Evolutionary conservation across 2,329 filamentous ascomycete genomes (phyloP), one percentile per base, ranked within the genome.

Genomic region (Coniochaeta prunicola): DNA sequence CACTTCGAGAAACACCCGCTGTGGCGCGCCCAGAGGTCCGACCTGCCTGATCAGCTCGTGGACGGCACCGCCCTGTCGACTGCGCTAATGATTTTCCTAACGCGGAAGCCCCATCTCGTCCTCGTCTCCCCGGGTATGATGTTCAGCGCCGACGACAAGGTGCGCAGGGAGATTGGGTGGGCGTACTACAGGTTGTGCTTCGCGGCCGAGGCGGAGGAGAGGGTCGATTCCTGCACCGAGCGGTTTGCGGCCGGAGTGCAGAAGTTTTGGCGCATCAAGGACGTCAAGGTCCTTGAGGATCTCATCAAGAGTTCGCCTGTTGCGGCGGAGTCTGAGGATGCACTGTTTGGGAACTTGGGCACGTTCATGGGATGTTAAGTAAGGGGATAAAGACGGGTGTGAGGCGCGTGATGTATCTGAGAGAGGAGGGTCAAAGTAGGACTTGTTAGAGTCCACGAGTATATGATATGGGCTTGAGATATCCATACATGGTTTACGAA

Each of bases 171-270:
- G 59, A 76, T 82, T 45, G 88, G 85, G 2, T 92, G 88, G 85
- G 81, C 82, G 64, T 93, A 87, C 70, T 86, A 86, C 70, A 78
- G 92, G 15, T 69, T 97, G 36, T 96, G 91, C 73, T 97, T 96
- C 74, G 91, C 91, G 1, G 91, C 92, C 1, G 88, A 92, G 72
- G 78, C 83, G n/a, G 87, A 88, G 58, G 85, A 88, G 40, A 83
- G 88, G 42, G 76, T 96, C 5, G 81, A 80, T 26, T 72, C 73
- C 5, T 84, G 86, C 62, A 85, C 83, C 7, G 74, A 82, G 68
- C 74, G 87, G 28, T 86, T 96, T 66, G 85, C 83, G 0, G 79
- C 85, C 34, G 91, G 87, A 0, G 80, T 91, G 21, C 80, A 85
- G 60, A 80, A 78, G 26, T 97, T 96, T 71, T 96, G 90, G 87